Evolutionary conservation across 1,284 basidiomycete genomes (phyloP).

Genomic region (Heterobasidion parviporum): DNA sequence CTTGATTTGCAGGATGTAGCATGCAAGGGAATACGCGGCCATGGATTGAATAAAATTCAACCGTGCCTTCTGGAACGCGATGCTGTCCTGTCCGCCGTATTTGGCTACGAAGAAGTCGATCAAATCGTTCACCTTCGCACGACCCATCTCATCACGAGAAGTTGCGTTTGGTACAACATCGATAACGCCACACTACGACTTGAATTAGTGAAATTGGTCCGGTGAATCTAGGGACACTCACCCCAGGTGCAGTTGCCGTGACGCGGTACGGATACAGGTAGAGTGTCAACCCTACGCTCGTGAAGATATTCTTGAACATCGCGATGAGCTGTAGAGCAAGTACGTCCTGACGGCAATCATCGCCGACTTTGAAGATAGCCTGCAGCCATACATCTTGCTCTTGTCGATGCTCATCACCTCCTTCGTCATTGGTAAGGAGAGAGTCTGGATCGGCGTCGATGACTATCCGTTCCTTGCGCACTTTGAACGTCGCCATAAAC

Average conservation of each 20-base stretch:
- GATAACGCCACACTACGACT: slow-evolving; percentile 85
- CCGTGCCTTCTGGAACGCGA: slow-evolving; percentile 89
- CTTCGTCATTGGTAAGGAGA: slow-evolving; percentile 55
- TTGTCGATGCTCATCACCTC: slow-evolving; percentile 46
- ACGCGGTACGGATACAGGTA: slow-evolving; percentile 97
- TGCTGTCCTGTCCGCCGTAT: slow-evolving; percentile 85
- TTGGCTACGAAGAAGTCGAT: slow-evolving; percentile 92
- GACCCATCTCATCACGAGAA: slow-evolving; percentile 98
- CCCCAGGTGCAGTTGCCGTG: slow-evolving; percentile 93
- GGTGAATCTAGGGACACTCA: slow-evolving; percentile 31
- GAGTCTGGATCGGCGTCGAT: slow-evolving; percentile 61
- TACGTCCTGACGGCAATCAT: slow-evolving; percentile 98
- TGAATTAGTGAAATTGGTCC: slow-evolving; percentile 2
- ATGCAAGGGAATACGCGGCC: slow-evolving; percentile 99
- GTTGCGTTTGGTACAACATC: slow-evolving; percentile 98
- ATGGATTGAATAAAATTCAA: slow-evolving; percentile 98
- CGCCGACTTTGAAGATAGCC: slow-evolving; percentile 99
- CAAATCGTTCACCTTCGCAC: slow-evolving; percentile 96
- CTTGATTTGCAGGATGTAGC: slow-evolving; percentile 96
- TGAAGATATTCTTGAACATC: slow-evolving; percentile 99
- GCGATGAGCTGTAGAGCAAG: slow-evolving; percentile 96
- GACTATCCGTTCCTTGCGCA: slow-evolving; percentile 71
- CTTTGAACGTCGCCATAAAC: slow-evolving; percentile 99
- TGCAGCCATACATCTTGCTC: slow-evolving; percentile 94
- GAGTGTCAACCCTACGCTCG: slow-evolving; percentile 78